Conservation (phyloP, 2,329 filamentous ascomycete genomes). For the Ceratocystis papillata region DNA sequence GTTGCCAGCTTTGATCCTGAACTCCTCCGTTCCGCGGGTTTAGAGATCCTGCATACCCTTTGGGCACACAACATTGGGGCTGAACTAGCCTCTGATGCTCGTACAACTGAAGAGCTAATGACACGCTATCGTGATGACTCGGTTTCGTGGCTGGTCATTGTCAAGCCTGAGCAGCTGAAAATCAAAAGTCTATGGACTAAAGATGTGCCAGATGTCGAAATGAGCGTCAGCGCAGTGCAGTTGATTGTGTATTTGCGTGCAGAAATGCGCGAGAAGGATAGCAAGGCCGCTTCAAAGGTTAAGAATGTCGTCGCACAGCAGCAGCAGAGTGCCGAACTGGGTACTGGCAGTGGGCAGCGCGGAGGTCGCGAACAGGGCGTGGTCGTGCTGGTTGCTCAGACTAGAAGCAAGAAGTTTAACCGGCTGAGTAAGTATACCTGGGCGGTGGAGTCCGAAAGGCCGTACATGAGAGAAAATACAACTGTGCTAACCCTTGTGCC, state of each 20-base stretch:
- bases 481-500: neutral
- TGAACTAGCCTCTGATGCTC: conserved; percentile 71
- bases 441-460: neutral
- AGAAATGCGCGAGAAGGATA: conserved; percentile 71
- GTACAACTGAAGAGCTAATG: conserved; percentile 68
- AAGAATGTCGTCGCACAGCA: conserved; percentile 29
- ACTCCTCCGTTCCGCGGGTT: conserved; percentile 61
- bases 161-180: conserved; percentile 73
- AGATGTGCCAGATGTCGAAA: conserved; percentile 63
- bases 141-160: conserved; percentile 78
- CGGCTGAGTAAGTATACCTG: conserved; percentile 39
- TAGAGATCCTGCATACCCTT: conserved; percentile 65
- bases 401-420: conserved; percentile 84
- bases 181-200: conserved; percentile 67
- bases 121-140: conserved; percentile 64
- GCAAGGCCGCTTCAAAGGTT: conserved; percentile 43
- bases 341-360: conserved; percentile 29
- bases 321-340: conserved; percentile 11
- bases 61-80: conserved; percentile 80
- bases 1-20: conserved; percentile 77
- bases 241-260: conserved; percentile 69
- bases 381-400: conserved; percentile 70
- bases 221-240: conserved; percentile 44
- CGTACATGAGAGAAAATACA: neutral
- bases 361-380: conserved; percentile 54